Percentiles rank a stretch among this genome's conserved stretches.
phyloP scores from a whole-genome alignment of 257 asterid genomes.

The Nicotiana sylvestris region DNA sequence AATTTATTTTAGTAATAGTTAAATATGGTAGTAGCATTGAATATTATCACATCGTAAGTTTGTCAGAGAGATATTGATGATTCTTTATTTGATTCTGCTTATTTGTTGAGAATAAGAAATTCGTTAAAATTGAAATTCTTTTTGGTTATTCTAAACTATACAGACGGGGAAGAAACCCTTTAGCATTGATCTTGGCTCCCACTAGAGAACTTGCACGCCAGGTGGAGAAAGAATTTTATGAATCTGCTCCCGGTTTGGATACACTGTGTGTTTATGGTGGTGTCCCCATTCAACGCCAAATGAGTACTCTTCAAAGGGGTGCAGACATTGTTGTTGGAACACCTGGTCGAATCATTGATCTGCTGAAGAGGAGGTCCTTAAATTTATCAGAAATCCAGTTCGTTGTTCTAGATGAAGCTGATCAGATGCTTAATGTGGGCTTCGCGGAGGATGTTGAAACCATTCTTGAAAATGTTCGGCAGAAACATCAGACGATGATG shows the following conservation, averaged over 20 bases:
- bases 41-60: not conserved
- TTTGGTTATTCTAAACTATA: constrained; percentile 14
- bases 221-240: constrained; percentile 88
- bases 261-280: constrained; percentile 93
- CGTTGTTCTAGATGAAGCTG: constrained; percentile 93
- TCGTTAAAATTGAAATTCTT: not conserved
- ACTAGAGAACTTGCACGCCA: constrained; percentile 91
- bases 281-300: constrained; percentile 68
- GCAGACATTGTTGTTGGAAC: constrained; percentile 88
- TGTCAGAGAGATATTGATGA: not conserved
- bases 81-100: not conserved
- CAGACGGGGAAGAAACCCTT: constrained; percentile 83
- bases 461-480: constrained; percentile 62
- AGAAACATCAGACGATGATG: constrained; percentile 95
- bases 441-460: constrained; percentile 92
- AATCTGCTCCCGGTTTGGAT: constrained; percentile 65
- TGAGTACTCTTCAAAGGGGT: constrained; percentile 78
- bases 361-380: constrained; percentile 80
- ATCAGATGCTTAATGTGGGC: constrained; percentile 99
- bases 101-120: not conserved
- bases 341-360: constrained; percentile 91
- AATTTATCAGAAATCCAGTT: constrained; percentile 64
- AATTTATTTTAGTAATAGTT: not conserved
- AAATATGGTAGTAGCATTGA: not conserved
- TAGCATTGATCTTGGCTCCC: constrained; percentile 81